Conservation (phyloP, 2,329 filamentous ascomycete species). For the Fusarium sacchari region DNA sequence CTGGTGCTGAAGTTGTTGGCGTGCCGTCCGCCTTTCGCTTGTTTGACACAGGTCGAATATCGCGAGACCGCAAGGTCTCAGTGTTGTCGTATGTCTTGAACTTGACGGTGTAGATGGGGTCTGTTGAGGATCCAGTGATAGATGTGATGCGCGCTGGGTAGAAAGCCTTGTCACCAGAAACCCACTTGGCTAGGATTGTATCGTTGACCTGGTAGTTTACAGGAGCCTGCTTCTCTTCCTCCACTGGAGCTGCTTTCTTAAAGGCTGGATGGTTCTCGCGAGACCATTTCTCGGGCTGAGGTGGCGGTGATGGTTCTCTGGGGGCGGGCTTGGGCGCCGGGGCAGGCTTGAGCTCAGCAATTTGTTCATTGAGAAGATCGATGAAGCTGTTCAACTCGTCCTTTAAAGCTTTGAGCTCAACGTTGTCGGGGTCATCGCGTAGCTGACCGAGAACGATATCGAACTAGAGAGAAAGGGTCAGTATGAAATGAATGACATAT, state of each 20-base stretch:
- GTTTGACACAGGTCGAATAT: conserved; percentile 82
- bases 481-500: not conserved
- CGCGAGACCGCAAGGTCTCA: conserved; percentile 82
- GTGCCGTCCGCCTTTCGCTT: conserved; percentile 89
- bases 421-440: conserved; percentile 81
- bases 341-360: conserved; percentile 78
- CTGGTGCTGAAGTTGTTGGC: conserved; percentile 59
- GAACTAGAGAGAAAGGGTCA: conserved; percentile 62
- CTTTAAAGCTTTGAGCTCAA: conserved; percentile 80
- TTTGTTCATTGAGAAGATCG: conserved; percentile 78
- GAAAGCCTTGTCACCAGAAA: conserved; percentile 86
- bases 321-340: conserved; percentile 57
- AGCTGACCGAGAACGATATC: conserved; percentile 81
- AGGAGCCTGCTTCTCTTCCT: conserved; percentile 62
- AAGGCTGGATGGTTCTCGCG: conserved; percentile 83
- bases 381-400: conserved; percentile 86
- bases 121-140: conserved; percentile 90
- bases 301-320: conserved; percentile 58
- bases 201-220: conserved; percentile 86
- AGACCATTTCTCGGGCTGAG: conserved; percentile 78
- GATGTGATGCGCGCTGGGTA: conserved; percentile 94
- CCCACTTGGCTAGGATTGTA: conserved; percentile 88
- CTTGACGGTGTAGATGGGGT: conserved; percentile 92
- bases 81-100: conserved; percentile 92
- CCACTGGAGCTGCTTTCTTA: conserved; percentile 61